Percentiles rank a stretch among this genome's conserved stretches.
Conservation (phyloP, 495 filamentous ascomycete genomes). For the Jackrogersella minutella region DNA sequence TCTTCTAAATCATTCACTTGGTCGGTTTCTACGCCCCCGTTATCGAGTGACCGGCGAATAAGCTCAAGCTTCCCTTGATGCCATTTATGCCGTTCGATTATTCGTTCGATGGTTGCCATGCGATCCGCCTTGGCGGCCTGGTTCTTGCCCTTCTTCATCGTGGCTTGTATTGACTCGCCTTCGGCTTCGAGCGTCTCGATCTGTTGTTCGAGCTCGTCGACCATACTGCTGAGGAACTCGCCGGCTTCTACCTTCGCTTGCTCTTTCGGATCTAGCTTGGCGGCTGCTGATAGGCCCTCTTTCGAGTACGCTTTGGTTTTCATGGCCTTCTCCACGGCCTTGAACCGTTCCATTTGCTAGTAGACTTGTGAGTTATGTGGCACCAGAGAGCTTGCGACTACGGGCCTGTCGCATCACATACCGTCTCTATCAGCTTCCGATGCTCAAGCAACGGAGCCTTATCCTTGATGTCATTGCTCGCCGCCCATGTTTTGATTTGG, state of each 20-base stretch:
- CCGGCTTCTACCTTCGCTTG: conserved; percentile 86
- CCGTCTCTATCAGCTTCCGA: conserved; percentile 93
- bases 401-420: conserved; percentile 52
- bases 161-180: conserved; percentile 82
- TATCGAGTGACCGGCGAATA: conserved; percentile 86
- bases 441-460: conserved; percentile 94
- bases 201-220: conserved; percentile 92
- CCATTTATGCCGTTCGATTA: conserved; percentile 95
- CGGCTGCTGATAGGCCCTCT: conserved; percentile 88
- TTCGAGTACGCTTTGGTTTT: conserved; percentile 99
- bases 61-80: conserved; percentile 93
- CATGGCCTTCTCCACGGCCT: conserved; percentile 99
- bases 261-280: conserved; percentile 93
- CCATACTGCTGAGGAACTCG: conserved; percentile 84
- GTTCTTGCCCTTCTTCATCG: conserved; percentile 92
- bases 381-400: conserved; percentile 12
- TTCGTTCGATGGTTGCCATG: conserved; percentile 81
- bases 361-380: conserved; percentile 33
- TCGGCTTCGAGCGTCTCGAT: conserved; percentile 94
- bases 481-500: conserved; percentile 99
- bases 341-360: conserved; percentile 99
- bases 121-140: conserved; percentile 83
- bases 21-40: conserved; percentile 85
- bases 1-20: conserved; percentile 89
- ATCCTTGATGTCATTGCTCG: conserved; percentile 97